A percentile compares a stretch with the other conserved stretches of the same genome.
Conservation (phyloP, 2,329 filamentous ascomycete genomes). For the Neofusicoccum ribis region DNA sequence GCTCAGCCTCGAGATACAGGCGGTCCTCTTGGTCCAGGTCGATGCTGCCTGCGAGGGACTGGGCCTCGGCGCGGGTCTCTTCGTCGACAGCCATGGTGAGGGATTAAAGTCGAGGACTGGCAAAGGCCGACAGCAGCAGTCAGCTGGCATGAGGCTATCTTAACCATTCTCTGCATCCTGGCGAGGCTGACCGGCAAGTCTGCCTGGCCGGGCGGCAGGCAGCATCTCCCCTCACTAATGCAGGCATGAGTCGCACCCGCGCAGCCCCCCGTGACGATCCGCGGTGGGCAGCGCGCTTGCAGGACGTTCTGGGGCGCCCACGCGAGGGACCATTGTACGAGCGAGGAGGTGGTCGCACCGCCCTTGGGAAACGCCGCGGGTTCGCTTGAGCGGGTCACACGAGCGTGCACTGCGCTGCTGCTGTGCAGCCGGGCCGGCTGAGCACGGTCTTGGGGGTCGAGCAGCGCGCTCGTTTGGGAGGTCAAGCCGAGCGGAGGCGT, state of each 20-base stretch:
- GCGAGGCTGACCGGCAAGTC: constrained; percentile 4
- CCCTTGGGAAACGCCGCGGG: background rate
- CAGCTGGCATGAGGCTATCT: background rate
- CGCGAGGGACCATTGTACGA: background rate
- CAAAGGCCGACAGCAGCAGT: background rate
- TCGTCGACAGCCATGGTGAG: constrained; percentile 1
- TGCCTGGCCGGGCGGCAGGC: background rate
- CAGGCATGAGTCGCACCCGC: background rate
- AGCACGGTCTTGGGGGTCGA: background rate
- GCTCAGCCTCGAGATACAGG: constrained; percentile 18
- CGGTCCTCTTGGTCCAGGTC: constrained; percentile 19
- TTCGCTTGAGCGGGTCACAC: background rate
- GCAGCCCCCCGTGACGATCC: background rate
- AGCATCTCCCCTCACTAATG: background rate
- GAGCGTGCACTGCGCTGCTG: background rate
- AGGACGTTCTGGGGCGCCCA: background rate
- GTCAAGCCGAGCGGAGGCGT: background rate
- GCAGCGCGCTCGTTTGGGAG: background rate
- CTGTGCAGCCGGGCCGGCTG: background rate
- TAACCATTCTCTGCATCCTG: background rate
- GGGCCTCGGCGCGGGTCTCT: constrained; percentile 7
- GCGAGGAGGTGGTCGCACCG: background rate
- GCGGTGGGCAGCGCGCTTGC: background rate
- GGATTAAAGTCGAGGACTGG: background rate
- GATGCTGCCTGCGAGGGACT: constrained; percentile 19